Evolutionary conservation across 805 yeast genomes (phyloP).

Genomic region (Candida pseudoglaebosa): DNA sequence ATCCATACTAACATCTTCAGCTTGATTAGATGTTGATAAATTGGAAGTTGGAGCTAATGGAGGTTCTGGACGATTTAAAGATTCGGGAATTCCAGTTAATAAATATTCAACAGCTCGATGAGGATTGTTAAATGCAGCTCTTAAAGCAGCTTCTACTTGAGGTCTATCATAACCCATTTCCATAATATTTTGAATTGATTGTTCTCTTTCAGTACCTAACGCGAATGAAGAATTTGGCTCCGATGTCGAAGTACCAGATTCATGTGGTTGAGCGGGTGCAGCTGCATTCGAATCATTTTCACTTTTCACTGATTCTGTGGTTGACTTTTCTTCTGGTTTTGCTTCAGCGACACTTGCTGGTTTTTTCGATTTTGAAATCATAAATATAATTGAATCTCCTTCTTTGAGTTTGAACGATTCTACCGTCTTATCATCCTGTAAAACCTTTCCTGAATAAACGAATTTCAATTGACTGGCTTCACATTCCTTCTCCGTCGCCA

Average conservation of each 20-base stretch:
- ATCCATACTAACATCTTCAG: conserved; percentile 14
- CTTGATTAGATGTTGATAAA: conserved; percentile 17
- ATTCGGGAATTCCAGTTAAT: conserved; percentile 83
- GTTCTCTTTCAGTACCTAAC: conserved; percentile 72
- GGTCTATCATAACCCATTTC: conserved; percentile 94
- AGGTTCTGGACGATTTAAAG: conserved; percentile 36
- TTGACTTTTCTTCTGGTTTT: conserved; percentile 24
- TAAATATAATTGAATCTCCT: conserved; percentile 85
- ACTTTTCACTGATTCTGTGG: conserved; percentile 13
- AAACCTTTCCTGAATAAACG: conserved; percentile 88
- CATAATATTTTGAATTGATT: conserved; percentile 76
- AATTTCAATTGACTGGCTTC: conserved; percentile 76
- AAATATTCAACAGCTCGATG: conserved; percentile 97
- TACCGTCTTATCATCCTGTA: conserved; percentile 76
- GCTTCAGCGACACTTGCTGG: conserved; percentile 16
- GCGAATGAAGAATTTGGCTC: conserved; percentile 47
- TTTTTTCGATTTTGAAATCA: conserved; percentile 58
- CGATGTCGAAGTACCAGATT: conserved; percentile 10
- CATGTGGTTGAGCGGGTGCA: conserved; percentile 14
- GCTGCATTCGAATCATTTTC: conserved; percentile 17
- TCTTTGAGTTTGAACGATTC: conserved; percentile 73
- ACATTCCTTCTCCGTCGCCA: conserved; percentile 65
- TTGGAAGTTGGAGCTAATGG: conserved; percentile 16
- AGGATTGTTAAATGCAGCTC: conserved; percentile 96
- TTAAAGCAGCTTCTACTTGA: conserved; percentile 83